These are phyloP conservation scores for Brassica rapa DNA, from an alignment of 345 rosid genomes.

Conservation along the genomic window DNA sequence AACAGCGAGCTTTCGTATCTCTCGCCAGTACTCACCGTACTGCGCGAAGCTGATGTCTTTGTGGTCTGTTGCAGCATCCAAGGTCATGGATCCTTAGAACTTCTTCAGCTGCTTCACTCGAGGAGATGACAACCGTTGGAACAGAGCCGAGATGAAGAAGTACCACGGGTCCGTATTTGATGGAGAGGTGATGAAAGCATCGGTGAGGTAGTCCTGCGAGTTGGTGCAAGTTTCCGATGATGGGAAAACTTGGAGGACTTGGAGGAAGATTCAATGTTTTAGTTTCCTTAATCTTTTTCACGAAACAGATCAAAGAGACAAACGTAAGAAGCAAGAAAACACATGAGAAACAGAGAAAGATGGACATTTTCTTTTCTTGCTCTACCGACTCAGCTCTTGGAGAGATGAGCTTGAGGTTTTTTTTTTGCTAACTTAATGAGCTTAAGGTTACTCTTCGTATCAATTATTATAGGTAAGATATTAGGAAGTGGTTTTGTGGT, in stretches of 20 bases:
- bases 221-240: conserved; percentile 21
- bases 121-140: conserved; percentile 18
- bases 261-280: conserved; percentile 13
- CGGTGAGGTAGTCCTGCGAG: conserved; percentile 12
- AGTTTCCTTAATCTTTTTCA: not conserved
- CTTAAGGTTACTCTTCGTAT: not conserved
- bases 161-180: conserved; percentile 15
- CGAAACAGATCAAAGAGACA: not conserved
- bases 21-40: conserved; percentile 44
- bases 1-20: conserved; percentile 42
- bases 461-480: not conserved
- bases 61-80: conserved; percentile 11
- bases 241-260: conserved; percentile 16
- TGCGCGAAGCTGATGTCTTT: conserved; percentile 46
- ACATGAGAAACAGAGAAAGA: not conserved
- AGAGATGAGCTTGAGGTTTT: not conserved
- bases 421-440: not conserved
- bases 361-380: not conserved
- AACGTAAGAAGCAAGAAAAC: not conserved
- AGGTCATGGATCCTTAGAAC: conserved; percentile 6
- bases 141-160: conserved; percentile 11
- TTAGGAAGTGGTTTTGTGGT: not conserved
- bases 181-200: conserved; percentile 12
- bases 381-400: too few species aligned
- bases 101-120: conserved; percentile 21